phyloP scores from a whole-genome alignment of 306 rosid species.

The Quercus rubra region DNA sequence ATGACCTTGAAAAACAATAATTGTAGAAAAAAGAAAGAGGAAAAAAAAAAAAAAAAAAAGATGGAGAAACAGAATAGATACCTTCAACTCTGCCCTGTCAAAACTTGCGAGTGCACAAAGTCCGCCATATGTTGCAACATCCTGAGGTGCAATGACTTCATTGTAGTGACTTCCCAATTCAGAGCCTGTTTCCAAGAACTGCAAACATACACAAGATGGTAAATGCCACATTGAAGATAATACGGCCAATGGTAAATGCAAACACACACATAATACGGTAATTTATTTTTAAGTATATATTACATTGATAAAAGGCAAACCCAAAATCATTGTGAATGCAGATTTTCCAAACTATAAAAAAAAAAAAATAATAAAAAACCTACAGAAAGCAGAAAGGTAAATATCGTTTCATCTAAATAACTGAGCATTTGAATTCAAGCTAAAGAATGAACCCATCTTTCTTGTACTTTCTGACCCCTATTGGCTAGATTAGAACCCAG shows the following conservation, averaged over 20 bases:
- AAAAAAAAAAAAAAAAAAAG: background rate
- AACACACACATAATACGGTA: background rate
- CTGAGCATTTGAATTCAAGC: background rate
- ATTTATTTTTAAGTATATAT: background rate
- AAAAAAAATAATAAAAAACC: background rate
- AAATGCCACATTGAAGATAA: slow-evolving; percentile 9
- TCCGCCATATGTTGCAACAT: slow-evolving; percentile 97
- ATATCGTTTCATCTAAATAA: background rate
- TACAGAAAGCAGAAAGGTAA: background rate
- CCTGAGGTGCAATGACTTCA: slow-evolving; percentile 96
- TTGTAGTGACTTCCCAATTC: slow-evolving; percentile 79
- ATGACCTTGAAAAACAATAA: slow-evolving; percentile 4
- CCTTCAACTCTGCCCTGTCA: slow-evolving; percentile 94
- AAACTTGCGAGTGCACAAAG: slow-evolving; percentile 98
- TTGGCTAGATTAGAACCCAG: background rate
- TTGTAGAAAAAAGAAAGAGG: background rate
- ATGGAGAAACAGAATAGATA: slow-evolving; percentile 21
- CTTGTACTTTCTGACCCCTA: background rate
- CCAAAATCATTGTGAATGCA: background rate
- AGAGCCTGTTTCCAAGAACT: slow-evolving; percentile 85
- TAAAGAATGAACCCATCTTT: background rate
- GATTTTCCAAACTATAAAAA: background rate
- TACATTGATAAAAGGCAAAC: background rate
- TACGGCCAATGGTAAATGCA: slow-evolving; percentile 14
- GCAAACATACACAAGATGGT: slow-evolving; percentile 23